These are phyloP conservation scores for Lichtheimia corymbifera DNA, from an alignment of 371 early-diverging fungal genomes.

Conservation along the genomic window DNA sequence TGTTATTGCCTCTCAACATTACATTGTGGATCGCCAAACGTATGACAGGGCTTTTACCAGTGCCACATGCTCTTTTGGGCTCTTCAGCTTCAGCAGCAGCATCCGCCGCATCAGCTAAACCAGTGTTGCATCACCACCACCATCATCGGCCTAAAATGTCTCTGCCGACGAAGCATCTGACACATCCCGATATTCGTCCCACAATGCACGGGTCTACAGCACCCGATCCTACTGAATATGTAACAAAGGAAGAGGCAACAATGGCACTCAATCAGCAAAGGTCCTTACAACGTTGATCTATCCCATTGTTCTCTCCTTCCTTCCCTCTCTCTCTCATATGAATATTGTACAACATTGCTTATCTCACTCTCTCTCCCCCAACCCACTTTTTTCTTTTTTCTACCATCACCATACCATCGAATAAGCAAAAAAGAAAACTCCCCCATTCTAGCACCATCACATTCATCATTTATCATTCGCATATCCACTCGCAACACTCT, in stretches of 20 bases:
- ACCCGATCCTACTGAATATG: neutral
- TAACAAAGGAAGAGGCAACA: neutral
- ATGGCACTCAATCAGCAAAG: slow-evolving; percentile 1
- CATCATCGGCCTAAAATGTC: neutral
- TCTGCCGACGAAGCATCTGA: slow-evolving; percentile 10
- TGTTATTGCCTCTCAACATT: slow-evolving; percentile 44
- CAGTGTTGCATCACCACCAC: slow-evolving; percentile 8
- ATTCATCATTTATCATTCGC: too few relatives aligned
- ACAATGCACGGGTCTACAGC: neutral
- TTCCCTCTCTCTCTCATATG: neutral
- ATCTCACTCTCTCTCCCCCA: too few relatives aligned
- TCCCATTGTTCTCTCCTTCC: neutral
- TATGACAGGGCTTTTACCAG: slow-evolving; percentile 33
- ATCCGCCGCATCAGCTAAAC: slow-evolving; percentile 1
- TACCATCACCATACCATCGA: too few relatives aligned
- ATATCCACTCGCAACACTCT: too few relatives aligned
- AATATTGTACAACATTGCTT: neutral
- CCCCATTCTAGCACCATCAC: too few relatives aligned
- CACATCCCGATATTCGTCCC: slow-evolving; percentile 9
- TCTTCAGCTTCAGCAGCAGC: slow-evolving; percentile 9
- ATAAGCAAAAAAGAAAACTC: too few relatives aligned
- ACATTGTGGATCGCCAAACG: slow-evolving; percentile 39
- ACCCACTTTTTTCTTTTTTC: too few relatives aligned
- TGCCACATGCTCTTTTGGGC: slow-evolving; percentile 21
- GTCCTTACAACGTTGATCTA: neutral